Conservation (phyloP, 441 rosid genomes). For the Pelargonium cotyledonis region DNA sequence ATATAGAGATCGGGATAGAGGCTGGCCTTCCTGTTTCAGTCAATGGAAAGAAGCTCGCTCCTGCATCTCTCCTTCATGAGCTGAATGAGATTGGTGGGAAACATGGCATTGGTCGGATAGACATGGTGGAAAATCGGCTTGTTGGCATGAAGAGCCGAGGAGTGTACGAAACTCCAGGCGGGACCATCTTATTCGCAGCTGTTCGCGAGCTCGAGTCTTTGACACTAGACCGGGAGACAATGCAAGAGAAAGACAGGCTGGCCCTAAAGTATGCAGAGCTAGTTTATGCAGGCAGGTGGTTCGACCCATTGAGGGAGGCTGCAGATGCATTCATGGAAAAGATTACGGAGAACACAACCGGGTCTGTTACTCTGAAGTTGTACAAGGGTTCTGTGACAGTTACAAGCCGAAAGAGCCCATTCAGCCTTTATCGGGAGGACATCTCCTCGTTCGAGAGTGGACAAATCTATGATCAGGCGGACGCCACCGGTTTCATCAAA, state of each 20-base stretch:
- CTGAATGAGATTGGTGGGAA: slow-evolving; percentile 75
- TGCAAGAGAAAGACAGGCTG: slow-evolving; percentile 69
- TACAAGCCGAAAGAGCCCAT: neutral
- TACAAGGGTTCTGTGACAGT: slow-evolving; percentile 70
- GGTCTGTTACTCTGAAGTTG: slow-evolving; percentile 64
- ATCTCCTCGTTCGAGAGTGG: slow-evolving; percentile 1
- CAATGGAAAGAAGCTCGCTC: slow-evolving; percentile 63
- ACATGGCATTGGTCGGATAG: slow-evolving; percentile 85
- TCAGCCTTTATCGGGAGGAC: slow-evolving; percentile 1
- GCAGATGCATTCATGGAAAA: slow-evolving; percentile 88
- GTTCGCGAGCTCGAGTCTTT: slow-evolving; percentile 74
- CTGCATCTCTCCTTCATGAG: slow-evolving; percentile 67
- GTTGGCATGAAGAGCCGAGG: slow-evolving; percentile 99
- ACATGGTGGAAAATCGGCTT: slow-evolving; percentile 89
- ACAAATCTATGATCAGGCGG: neutral
- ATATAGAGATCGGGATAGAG: slow-evolving; percentile 59
- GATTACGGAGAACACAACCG: slow-evolving; percentile 60
- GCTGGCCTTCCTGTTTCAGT: slow-evolving; percentile 75
- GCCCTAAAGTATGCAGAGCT: slow-evolving; percentile 91
- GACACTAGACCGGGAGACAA: slow-evolving; percentile 79
- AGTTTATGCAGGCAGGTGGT: slow-evolving; percentile 96
- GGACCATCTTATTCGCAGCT: slow-evolving; percentile 72
- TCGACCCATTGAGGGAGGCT: slow-evolving; percentile 74
- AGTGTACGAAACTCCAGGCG: slow-evolving; percentile 97
- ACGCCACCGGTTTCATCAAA: neutral